A percentile compares a stretch with the other conserved stretches of the same genome.
Evolutionary conservation across 306 rosid species (phyloP).

Genomic region (Pueraria montana): DNA sequence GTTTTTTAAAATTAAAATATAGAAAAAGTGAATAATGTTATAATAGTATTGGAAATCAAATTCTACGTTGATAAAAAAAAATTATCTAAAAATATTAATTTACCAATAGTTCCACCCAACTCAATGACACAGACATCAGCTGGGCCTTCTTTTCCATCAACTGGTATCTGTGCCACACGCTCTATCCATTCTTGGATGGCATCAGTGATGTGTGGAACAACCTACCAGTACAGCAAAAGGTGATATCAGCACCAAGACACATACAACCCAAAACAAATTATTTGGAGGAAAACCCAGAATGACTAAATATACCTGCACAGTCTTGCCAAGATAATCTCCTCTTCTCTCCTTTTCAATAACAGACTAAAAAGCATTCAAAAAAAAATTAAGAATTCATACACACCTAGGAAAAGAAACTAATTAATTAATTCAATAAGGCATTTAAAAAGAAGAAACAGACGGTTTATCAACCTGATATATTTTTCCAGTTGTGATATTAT

Average conservation of each 20-base stretch:
- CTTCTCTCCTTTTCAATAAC: slow-evolving; percentile 80
- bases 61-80: not conserved
- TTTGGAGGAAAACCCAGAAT: slow-evolving; percentile 14
- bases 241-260: slow-evolving; percentile 44
- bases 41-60: not conserved
- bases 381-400: slow-evolving; percentile 25
- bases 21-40: not conserved
- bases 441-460: not conserved
- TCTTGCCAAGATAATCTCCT: slow-evolving; percentile 86
- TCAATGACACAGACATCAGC: slow-evolving; percentile 90
- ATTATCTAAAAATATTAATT: slow-evolving; percentile 45
- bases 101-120: slow-evolving; percentile 91
- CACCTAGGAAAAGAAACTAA: not conserved
- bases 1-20: not conserved
- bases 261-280: slow-evolving; percentile 6
- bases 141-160: slow-evolving; percentile 80
- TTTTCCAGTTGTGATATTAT: slow-evolving; percentile 85
- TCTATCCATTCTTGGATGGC: slow-evolving; percentile 92
- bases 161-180: slow-evolving; percentile 74
- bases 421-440: not conserved
- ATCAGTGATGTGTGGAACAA: slow-evolving; percentile 83
- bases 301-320: slow-evolving; percentile 45
- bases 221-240: slow-evolving; percentile 53
- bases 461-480: slow-evolving; percentile 66
- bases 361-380: slow-evolving; percentile 59